Conservation (phyloP, 129 eudicot genomes). For the Centrapalus pauciflorus region DNA sequence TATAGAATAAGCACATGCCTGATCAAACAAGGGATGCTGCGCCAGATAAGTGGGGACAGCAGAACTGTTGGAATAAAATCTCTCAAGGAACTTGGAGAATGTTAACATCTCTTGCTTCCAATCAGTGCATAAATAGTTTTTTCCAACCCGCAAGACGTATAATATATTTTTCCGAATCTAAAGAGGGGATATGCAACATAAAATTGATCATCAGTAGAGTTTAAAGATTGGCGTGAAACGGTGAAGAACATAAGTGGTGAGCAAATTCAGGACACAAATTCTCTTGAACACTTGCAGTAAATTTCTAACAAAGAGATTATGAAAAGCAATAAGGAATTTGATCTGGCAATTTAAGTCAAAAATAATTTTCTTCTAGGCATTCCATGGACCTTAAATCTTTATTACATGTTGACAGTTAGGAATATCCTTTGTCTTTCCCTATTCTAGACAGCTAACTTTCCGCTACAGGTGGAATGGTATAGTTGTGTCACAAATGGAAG, state of each 20-base stretch:
- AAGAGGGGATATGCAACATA: slow-evolving; percentile 23
- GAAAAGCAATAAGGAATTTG: background rate
- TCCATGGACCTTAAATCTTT: background rate
- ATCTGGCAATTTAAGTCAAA: background rate
- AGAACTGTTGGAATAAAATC: slow-evolving; percentile 57
- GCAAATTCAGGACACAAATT: background rate
- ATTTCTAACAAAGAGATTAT: background rate
- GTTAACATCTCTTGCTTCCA: slow-evolving; percentile 98
- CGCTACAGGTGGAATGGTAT: background rate
- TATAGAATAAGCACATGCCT: slow-evolving; percentile 58
- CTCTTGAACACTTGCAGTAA: background rate
- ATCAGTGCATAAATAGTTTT: slow-evolving; percentile 71
- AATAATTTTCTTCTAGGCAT: background rate
- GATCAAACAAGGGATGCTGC: slow-evolving; percentile 98
- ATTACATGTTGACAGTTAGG: no score
- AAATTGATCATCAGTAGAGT: slow-evolving; percentile 18
- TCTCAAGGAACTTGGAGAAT: slow-evolving; percentile 86
- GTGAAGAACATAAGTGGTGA: background rate
- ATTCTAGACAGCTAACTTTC: background rate
- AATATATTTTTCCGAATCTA: slow-evolving; percentile 28
- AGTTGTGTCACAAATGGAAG: no score
- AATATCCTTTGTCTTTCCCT: background rate
- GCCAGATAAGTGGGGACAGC: slow-evolving; percentile 76
- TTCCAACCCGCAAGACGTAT: slow-evolving; percentile 73
- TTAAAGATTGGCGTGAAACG: slow-evolving; percentile 4